Evolutionary conservation across 495 filamentous ascomycete species (phyloP).

Genomic region (Aspergillus bertholletiae): DNA sequence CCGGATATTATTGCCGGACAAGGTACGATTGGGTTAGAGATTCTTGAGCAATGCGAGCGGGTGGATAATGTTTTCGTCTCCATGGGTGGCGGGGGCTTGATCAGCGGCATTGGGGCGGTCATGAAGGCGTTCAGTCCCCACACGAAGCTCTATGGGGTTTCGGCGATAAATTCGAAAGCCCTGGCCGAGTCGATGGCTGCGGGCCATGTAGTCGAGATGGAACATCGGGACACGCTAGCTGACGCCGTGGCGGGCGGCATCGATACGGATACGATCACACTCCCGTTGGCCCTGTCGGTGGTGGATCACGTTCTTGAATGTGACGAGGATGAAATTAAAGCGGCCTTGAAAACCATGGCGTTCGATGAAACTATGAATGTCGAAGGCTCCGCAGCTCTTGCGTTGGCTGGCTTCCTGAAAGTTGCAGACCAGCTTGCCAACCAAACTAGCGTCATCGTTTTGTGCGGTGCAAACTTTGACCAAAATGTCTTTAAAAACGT

Average conservation of each 20-base stretch:
- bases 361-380: constrained; percentile 2
- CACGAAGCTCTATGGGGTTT: constrained; percentile 1
- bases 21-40: constrained; percentile 1
- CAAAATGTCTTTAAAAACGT: background rate
- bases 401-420: background rate
- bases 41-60: background rate
- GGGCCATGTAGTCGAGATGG: background rate
- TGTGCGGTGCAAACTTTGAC: background rate
- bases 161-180: background rate
- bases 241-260: constrained; percentile 3
- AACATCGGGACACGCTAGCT: background rate
- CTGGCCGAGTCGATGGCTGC: background rate
- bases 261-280: background rate
- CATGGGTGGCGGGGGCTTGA: constrained; percentile 2
- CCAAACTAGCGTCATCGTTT: background rate
- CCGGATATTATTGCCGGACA: background rate
- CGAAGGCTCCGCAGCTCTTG: background rate
- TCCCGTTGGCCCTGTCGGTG: background rate
- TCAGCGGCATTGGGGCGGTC: constrained; percentile 2
- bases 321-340: background rate
- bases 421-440: background rate
- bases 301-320: constrained; percentile 2
- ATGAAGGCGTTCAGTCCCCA: background rate
- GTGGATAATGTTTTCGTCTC: constrained; percentile 6
- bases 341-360: background rate